A percentile compares a stretch with the other conserved stretches of the same genome.
Evolutionary conservation across 768 basidiomycete species (phyloP).

Genomic region (Suillus placidus): DNA sequence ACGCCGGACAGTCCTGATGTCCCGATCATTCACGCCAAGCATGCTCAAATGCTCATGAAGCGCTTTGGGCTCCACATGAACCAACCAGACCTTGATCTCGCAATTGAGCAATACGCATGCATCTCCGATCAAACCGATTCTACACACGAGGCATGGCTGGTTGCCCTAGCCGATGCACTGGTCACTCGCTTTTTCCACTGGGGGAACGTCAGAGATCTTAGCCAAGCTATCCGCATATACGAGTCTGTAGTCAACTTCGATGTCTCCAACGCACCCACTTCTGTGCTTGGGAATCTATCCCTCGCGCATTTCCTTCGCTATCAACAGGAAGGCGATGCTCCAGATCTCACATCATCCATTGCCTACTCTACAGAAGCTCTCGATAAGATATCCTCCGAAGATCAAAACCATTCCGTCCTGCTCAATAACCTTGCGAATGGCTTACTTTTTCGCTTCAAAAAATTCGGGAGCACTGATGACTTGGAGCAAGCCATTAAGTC

Average conservation of each 20-base stretch:
- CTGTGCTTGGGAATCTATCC: not conserved
- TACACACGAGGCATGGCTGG: slow-evolving; percentile 13
- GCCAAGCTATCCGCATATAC: slow-evolving; percentile 27
- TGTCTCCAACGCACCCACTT: not conserved
- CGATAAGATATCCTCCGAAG: slow-evolving; percentile 10
- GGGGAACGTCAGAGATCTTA: slow-evolving; percentile 17
- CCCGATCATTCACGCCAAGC: slow-evolving; percentile 5
- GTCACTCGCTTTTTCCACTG: slow-evolving; percentile 16
- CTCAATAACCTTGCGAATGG: slow-evolving; percentile 1
- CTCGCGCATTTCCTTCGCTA: slow-evolving; percentile 24
- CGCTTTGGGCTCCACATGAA: slow-evolving; percentile 3
- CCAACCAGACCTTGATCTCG: not conserved
- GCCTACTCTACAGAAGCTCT: slow-evolving; percentile 32
- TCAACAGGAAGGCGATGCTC: slow-evolving; percentile 22
- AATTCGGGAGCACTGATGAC: slow-evolving; percentile 10
- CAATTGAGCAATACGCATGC: not conserved
- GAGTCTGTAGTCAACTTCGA: slow-evolving; percentile 22
- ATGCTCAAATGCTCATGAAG: slow-evolving; percentile 5
- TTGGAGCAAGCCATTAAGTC: slow-evolving; percentile 20
- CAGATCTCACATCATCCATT: slow-evolving; percentile 32
- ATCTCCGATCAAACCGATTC: slow-evolving; percentile 23
- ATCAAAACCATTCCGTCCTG: slow-evolving; percentile 12
- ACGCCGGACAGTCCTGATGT: slow-evolving; percentile 17
- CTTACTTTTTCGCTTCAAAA: slow-evolving; percentile 14
- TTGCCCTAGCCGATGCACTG: slow-evolving; percentile 14